These are phyloP conservation scores for Alternaria dauci DNA, from an alignment of 2,329 filamentous ascomycete species.

Conservation along the genomic window DNA sequence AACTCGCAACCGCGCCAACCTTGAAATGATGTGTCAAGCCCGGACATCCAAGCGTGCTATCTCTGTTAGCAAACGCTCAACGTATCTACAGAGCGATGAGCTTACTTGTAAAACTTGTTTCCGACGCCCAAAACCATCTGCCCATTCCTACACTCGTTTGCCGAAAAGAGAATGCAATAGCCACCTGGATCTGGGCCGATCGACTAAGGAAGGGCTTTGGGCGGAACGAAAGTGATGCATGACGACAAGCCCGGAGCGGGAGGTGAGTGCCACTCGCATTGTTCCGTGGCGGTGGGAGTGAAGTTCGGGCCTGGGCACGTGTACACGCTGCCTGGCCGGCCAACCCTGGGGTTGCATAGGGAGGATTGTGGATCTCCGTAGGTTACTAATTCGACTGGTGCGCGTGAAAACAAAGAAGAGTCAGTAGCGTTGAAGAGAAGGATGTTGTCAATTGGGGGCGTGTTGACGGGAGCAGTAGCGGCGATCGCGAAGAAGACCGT, in stretches of 20 bases:
- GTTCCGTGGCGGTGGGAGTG: not conserved
- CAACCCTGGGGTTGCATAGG: not conserved
- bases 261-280: conserved; percentile 1
- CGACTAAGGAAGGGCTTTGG: not conserved
- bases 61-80: not conserved
- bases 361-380: not conserved
- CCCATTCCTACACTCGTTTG: not conserved
- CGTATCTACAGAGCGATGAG: accelerated
- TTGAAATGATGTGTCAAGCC: not conserved
- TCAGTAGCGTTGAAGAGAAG: not conserved
- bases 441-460: not conserved
- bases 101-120: not conserved
- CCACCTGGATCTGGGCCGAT: conserved; percentile 1
- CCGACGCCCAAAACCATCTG: not conserved
- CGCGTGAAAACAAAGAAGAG: not conserved
- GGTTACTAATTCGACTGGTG: not conserved
- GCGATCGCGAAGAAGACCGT: not conserved
- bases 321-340: conserved; percentile 2
- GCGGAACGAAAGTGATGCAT: not conserved
- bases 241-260: not conserved
- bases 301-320: not conserved
- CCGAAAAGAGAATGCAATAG: not conserved
- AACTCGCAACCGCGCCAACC: not conserved
- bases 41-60: not conserved
- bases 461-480: not conserved